These are phyloP conservation scores for Neckera pumila DNA, from an alignment of 225 moss, liverwort and hornwort species.

Conservation along the genomic window DNA sequence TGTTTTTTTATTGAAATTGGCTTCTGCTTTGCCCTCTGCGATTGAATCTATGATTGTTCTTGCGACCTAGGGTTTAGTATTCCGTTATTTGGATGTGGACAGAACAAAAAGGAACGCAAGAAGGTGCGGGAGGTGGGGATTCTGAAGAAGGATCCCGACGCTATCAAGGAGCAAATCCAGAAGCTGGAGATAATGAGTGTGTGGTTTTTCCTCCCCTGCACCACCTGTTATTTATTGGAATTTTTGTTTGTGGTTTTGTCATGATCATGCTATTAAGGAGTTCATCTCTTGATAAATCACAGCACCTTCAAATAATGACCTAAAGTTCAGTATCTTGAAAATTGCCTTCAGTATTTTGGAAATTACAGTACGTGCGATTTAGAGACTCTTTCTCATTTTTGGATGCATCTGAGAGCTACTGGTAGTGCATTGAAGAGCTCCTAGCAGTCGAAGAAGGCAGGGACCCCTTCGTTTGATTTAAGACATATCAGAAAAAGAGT, in stretches of 20 bases:
- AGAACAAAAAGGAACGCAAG: conserved; percentile 95
- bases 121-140: conserved; percentile 99
- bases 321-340: neutral
- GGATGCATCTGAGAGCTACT: neutral
- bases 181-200: conserved; percentile 99
- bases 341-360: neutral
- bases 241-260: neutral
- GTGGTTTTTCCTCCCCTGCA: conserved; percentile 31
- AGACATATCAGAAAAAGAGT: neutral
- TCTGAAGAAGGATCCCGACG: conserved; percentile 97
- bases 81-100: neutral
- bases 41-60: neutral
- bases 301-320: neutral
- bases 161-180: conserved; percentile 99
- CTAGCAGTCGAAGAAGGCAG: conserved; percentile 5
- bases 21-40: neutral
- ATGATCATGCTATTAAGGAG: neutral
- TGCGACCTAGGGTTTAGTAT: neutral
- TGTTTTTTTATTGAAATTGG: neutral
- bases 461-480: neutral
- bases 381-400: neutral
- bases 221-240: neutral
- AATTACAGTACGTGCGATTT: neutral
- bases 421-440: neutral
- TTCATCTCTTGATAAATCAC: neutral